These are phyloP conservation scores for Calonectria pauciramosa DNA, from an alignment of 2,329 filamentous ascomycete species.

Conservation along the genomic window DNA sequence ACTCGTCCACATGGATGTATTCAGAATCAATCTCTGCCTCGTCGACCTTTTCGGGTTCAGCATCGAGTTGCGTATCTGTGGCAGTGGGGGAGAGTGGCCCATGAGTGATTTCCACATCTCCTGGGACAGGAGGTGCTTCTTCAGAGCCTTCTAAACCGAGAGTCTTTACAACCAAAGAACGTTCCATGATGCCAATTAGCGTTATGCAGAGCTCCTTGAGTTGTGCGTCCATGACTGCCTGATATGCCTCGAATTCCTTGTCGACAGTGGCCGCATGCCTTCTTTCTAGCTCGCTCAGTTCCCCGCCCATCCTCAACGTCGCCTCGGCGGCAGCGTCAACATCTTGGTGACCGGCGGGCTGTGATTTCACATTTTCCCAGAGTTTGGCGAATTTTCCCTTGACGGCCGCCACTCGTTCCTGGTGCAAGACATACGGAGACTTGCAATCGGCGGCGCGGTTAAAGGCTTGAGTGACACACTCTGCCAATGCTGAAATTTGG, in stretches of 20 bases:
- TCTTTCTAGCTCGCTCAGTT: neutral
- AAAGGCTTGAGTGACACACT: neutral
- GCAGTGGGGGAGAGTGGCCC: neutral
- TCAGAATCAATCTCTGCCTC: neutral
- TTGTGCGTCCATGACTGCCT: neutral
- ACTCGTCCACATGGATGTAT: neutral
- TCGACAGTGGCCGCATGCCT: slow-evolving; percentile 1
- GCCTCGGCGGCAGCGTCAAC: neutral
- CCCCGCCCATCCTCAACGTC: neutral
- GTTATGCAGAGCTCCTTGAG: neutral
- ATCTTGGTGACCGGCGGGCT: neutral
- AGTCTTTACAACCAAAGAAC: neutral
- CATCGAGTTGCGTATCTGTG: neutral
- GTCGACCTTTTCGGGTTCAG: neutral
- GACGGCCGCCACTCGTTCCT: neutral
- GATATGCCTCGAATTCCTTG: neutral
- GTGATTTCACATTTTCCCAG: neutral
- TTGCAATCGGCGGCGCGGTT: neutral
- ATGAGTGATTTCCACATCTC: neutral
- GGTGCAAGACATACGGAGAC: slow-evolving; percentile 2
- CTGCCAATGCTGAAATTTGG: slow-evolving; percentile 3
- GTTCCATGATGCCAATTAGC: neutral
- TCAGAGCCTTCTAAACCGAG: neutral
- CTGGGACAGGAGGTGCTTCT: neutral
- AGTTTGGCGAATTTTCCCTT: neutral